Evolutionary conservation across 2,329 filamentous ascomycete species (phyloP), one percentile per base, ranked within the genome.

Genomic region (Tolypocladium tropicale): DNA sequence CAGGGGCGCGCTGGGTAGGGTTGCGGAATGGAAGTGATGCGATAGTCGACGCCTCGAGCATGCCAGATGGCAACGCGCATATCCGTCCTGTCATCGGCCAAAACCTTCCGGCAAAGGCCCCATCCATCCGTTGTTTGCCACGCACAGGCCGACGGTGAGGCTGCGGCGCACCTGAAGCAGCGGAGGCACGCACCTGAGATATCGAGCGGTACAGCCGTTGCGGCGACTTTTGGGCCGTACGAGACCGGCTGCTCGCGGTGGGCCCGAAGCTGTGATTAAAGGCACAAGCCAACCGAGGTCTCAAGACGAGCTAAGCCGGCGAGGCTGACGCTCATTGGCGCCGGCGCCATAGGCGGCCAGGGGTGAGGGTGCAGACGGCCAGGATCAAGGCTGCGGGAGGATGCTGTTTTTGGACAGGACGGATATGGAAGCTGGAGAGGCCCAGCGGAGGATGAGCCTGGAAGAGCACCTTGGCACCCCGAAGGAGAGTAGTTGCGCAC

Each of bases 261-360:
- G 32, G 52, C 52, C n/a, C 52, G 18, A 39, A 41, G 52, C 25
- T 55, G 53, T 57, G 58, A 59, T 66, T 62, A 67, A 65, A 65
- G 65, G 65, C 59, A 58, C 62, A 59, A 61, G 59, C 55, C 56
- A 54, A 58, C 61, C 60, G 58, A 62, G 57, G 60, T 54, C 57
- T 25, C 60, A 59, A 68, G 65, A 65, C 59, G 57, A 60, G 60
- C 63, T 65, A 66, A 55, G 57, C 57, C 53, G 55, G 52, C 56
- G 57, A 55, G 52, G 60, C 36, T 10, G 53, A 55, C 58, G 61
- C 50, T 28, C 56, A 67, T 64, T 62, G 60, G 62, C 57, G 56
- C 49, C 48, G 54, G 48, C 33, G 33, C 16, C 53, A 11, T 56
- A 10, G n/a, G 5, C 39, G 23, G 9, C 52, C 51, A 18, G 25